Base-by-base conservation (phyloP, 2,329 filamentous ascomycete species). In the Alternaria triticimaculans region DNA sequence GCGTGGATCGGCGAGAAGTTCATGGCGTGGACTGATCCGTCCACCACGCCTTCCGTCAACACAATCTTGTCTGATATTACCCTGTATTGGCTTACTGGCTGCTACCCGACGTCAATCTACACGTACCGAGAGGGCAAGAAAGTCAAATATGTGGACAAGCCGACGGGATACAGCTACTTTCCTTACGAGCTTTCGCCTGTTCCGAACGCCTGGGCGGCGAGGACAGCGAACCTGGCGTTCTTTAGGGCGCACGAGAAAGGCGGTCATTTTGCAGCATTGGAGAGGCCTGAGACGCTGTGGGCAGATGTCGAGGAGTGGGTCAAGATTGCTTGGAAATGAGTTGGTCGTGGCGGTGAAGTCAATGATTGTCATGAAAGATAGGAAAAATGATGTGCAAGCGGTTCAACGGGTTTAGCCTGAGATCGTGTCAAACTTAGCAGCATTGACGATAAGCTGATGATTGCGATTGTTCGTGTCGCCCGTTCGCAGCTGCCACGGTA, bases 1-100 rank as follows among this genome's bases (percentile, higher is more conserved):
- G 82, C 84, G 7, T 90, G 88, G 84, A 81, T 88, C 25, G 85
- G 84, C 5, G 87, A 89, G 67, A 88, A 88, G 71, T 85, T 86
- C 60, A 74, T 86, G 0, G 83, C 82, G 6, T 89, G 86, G 86
- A 79, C 78, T 2, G 86, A 88, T 63, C 67, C 68, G 0, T 72
- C 74, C 18, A 70, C 68, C 0, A 63, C 66, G 0, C 82, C 82
- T 0, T 68, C 77, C 0, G 58, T 78, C 9, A 73, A 83, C 37
- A 79, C 79, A 3, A 85, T 88, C 11, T 75, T 89, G 3, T 80
- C 82, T n/a, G 75, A 80, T 20, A 81, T 86, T 14, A 83, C 82
- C 2, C 69, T 88, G 5, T 89, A 87, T 70, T 89, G 87, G 86
- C 78, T 88, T 61, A 87, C 85, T 0, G 82, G 82, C 20, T 84